Evolutionary conservation across 768 basidiomycete genomes (phyloP), one percentile per base, ranked within the genome.

Genomic region (Pulveroboletus sp.): DNA sequence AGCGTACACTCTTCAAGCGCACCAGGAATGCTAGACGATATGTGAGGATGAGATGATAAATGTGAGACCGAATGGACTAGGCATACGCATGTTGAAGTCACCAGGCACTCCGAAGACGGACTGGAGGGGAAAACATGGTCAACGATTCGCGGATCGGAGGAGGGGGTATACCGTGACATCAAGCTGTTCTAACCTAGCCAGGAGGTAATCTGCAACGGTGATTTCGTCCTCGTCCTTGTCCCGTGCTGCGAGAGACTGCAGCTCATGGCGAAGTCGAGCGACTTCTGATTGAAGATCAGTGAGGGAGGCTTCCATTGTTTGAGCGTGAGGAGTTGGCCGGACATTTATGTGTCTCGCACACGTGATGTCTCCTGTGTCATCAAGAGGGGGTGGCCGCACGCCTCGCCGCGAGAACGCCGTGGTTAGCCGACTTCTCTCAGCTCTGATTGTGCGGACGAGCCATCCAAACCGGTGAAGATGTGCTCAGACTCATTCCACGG

Each of bases 71-170:
- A 24, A 51, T 14, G 1, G 17, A 37, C 0, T 11, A 51, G 10
- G 61, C 70, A 9, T 57, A 72, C 73, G 84, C 39, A 91, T 77
- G 63, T 90, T 90, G 56, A 89, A 91, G 65, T 92, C 89, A n/a
- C 90, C 90, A 0, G 90, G 90, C 0, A 92, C 77, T 14, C 89
- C 90, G 49, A 93, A 92, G 72, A 92, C 77, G 40, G 79, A 76
- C 88, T 92, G 51, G n/a, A 9, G 51, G 24, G 36, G 41, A 47
- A 7, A 45, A 13, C 8, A 2, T 14, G 31, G 26, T 49, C 28
- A 44, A 9, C 36, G 6, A 9, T 9, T 31, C 42, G 9, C 15
- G 11, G 6, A 32, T 11, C 2, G 24, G 8, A 35, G 17, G 51
- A 14, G 26, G 15, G 28, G 14, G 54, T 74, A 18, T 64, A 83